These are phyloP conservation scores for Xylaria flabelliformis DNA, from an alignment of 495 filamentous ascomycete species.

Conservation along the genomic window DNA sequence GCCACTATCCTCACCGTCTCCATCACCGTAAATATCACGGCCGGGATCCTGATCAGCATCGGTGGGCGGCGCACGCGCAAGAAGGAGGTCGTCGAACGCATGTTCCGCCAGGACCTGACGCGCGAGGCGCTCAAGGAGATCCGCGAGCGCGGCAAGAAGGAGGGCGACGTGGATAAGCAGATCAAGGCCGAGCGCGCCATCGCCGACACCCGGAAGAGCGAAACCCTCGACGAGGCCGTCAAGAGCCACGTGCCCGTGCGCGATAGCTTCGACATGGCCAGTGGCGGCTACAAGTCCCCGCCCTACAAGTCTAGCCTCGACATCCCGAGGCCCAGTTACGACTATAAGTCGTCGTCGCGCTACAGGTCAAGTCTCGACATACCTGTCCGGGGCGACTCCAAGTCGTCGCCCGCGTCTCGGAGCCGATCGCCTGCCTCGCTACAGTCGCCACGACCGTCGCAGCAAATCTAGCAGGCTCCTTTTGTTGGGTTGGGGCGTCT, in stretches of 20 bases:
- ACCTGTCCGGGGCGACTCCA: neutral
- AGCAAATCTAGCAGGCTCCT: neutral
- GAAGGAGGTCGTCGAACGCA: constrained; percentile 79
- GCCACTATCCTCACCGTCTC: constrained; percentile 80
- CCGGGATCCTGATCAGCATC: constrained; percentile 73
- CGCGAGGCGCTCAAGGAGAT: constrained; percentile 74
- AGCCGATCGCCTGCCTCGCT: neutral
- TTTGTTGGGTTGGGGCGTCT: neutral
- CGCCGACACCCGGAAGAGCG: constrained; percentile 38
- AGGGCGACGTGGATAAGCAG: constrained; percentile 60
- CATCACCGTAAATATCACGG: constrained; percentile 73
- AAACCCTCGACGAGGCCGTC: constrained; percentile 36
- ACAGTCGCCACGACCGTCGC: neutral
- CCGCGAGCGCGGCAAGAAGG: constrained; percentile 54
- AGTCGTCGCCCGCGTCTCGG: neutral
- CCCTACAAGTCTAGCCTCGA: constrained; percentile 5
- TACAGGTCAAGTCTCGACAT: neutral
- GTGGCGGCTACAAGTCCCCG: neutral
- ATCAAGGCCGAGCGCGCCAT: constrained; percentile 41
- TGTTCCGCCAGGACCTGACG: constrained; percentile 76
- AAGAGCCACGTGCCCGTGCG: constrained; percentile 25
- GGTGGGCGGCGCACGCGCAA: constrained; percentile 76
- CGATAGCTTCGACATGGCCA: constrained; percentile 23
- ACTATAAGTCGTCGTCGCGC: neutral
- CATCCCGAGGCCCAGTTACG: neutral